A percentile compares a stretch with the other conserved stretches of the same genome.
Evolutionary conservation across 345 rosid genomes (phyloP).

Genomic region (Rhodamnia argentea): DNA sequence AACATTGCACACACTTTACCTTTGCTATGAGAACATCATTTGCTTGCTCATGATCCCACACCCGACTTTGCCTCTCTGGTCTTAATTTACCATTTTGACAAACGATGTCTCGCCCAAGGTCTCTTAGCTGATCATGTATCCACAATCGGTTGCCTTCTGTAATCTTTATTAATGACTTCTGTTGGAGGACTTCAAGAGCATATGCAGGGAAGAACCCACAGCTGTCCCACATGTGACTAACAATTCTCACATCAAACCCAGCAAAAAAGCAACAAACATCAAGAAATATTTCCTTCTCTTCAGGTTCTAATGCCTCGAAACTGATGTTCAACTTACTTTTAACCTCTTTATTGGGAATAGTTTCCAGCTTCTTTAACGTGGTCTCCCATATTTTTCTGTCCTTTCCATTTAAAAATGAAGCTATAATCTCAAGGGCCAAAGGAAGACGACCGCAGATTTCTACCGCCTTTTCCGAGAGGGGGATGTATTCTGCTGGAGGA

Average conservation of each 20-base stretch:
- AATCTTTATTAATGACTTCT: background rate
- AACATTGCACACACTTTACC: too few relatives aligned
- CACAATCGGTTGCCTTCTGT: background rate
- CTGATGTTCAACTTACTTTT: background rate
- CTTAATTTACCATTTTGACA: too few relatives aligned
- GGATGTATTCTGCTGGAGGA: fast-evolving
- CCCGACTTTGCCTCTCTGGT: too few relatives aligned
- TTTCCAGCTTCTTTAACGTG: background rate
- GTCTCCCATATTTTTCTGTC: background rate
- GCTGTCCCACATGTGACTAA: background rate
- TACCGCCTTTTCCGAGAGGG: fast-evolving
- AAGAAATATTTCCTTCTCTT: background rate
- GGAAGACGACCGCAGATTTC: background rate
- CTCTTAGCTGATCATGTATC: background rate
- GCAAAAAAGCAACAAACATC: background rate
- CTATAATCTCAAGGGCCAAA: background rate
- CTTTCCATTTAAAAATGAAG: background rate
- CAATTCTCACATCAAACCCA: background rate
- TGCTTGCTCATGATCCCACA: background rate
- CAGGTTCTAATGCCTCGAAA: background rate
- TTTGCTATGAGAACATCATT: too few relatives aligned
- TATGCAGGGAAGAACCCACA: background rate
- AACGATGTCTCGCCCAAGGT: background rate
- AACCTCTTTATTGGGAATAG: background rate
- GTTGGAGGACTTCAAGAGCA: background rate